phyloP scores from a whole-genome alignment of 2,329 filamentous ascomycete genomes.

The Thielaviopsis musarum region DNA sequence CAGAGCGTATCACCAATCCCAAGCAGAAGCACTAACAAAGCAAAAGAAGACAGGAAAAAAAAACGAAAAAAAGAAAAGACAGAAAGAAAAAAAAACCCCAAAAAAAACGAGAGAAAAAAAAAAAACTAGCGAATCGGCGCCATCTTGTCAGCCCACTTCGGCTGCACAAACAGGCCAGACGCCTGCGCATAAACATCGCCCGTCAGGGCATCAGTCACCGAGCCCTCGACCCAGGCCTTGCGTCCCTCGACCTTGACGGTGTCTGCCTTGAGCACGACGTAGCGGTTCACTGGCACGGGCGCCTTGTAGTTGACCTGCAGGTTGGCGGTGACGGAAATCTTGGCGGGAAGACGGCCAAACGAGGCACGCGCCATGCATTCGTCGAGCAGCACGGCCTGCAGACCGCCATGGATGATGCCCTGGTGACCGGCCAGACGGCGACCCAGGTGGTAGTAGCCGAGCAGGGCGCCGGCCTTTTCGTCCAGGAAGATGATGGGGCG shows the following conservation, averaged over 20 bases:
- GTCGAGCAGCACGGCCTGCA: constrained; percentile 83
- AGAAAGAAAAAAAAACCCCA: background rate
- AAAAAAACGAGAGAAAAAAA: background rate
- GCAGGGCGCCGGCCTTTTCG: constrained; percentile 9
- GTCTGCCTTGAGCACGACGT: constrained; percentile 60
- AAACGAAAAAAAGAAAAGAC: background rate
- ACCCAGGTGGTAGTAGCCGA: constrained; percentile 32
- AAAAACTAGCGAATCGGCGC: constrained; percentile 8
- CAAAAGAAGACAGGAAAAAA: background rate
- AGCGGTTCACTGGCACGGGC: constrained; percentile 59
- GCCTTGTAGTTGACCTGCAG: constrained; percentile 69
- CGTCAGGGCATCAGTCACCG: constrained; percentile 7
- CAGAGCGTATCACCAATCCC: background rate
- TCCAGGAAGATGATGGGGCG: constrained; percentile 12
- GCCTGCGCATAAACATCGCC: constrained; percentile 10
- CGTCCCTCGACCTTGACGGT: constrained; percentile 78
- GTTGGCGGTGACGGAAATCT: constrained; percentile 72
- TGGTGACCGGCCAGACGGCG: constrained; percentile 73
- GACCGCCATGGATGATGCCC: constrained; percentile 76
- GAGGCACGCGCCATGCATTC: constrained; percentile 79
- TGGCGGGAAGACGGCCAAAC: constrained; percentile 74
- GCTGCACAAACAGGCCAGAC: constrained; percentile 9
- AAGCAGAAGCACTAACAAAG: background rate
- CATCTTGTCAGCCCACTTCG: constrained; percentile 12
- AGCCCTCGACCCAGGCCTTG: constrained; percentile 83